Base-by-base conservation (phyloP, 306 rosid species). In the Malus asiatica region DNA sequence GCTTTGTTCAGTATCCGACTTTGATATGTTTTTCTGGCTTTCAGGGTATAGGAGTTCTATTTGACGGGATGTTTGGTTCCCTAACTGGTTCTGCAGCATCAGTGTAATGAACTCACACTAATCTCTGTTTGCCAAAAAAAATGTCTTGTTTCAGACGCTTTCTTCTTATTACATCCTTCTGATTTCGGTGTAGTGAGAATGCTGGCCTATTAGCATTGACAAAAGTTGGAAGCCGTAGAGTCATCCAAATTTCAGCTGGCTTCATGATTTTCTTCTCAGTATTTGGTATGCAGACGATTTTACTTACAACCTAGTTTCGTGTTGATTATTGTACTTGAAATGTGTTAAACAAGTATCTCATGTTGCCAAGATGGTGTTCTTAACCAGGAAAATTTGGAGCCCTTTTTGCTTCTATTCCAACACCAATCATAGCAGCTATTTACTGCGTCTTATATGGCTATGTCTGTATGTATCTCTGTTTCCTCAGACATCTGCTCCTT, bases 231-330 rank as follows among this genome's bases (percentile, higher is more conserved):
- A 92, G 95, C 84, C 84, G 97, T 86, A 89, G 96, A 89, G 95
- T 94, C 32, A 88, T 87, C 82, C 97, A 92, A 78, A 87, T 92
- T 70, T 89, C 95, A 81, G 88, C 97, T 58, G 91, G 90, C 61
- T 89, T 92, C 71, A 94, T 90, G 98, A 86, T 94, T 73, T 87
- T 90, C 78, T 94, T 94, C 89, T 89, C 97, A 30, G 22, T 94
- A 60, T 86, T 90, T 68, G 96, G 98, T 92, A 88, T 42, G 76
- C 70, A 48, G 46, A n/a, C 58, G 19, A 29, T 35, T 45, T 60
- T 19, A 19, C 66, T 60, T 22, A 19, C 70, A 8, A 68, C 46
- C 4, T 13, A 78, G 33, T 61, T 77, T 67, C 52, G 11, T 35
- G 14, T 40, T 33, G 22, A 6, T 27, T 44, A 35, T 16, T 11